A percentile compares a stretch with the other conserved stretches of the same genome.
Conservation (phyloP, 2,329 filamentous ascomycete species). For the Lasiodiplodia sp. region DNA sequence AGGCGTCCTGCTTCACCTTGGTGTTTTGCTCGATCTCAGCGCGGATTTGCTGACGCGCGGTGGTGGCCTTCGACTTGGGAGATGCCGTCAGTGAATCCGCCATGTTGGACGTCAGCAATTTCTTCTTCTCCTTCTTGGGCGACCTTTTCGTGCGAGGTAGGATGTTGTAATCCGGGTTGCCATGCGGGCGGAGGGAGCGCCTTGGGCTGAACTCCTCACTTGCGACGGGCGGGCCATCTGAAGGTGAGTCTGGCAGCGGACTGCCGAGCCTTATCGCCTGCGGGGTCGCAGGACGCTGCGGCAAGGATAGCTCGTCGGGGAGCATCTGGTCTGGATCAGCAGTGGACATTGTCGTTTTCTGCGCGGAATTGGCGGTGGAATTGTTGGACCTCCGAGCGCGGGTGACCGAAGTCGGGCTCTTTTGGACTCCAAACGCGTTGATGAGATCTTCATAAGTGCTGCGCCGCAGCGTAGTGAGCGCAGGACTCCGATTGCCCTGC, state of each 20-base stretch:
- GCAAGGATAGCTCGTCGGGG: not conserved
- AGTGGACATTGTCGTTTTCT: not conserved
- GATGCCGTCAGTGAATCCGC: constrained; percentile 22
- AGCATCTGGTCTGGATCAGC: not conserved
- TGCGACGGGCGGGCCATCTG: not conserved
- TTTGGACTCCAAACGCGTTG: constrained; percentile 37
- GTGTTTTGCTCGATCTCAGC: constrained; percentile 52
- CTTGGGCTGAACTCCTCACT: not conserved
- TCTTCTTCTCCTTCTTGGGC: constrained; percentile 30
- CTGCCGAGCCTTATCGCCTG: too few relatives aligned
- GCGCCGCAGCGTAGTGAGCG: not conserved
- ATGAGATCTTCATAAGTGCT: constrained; percentile 1
- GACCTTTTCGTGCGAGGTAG: not conserved
- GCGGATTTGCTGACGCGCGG: constrained; percentile 50
- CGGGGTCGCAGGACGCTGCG: not conserved
- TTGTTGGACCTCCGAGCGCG: constrained; percentile 32
- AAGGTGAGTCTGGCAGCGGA: not conserved
- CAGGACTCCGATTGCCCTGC: not conserved
- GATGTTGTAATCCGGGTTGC: not conserved
- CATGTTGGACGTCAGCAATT: constrained; percentile 44
- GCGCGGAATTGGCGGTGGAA: not conserved
- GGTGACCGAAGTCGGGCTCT: constrained; percentile 42
- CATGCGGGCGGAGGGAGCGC: not conserved
- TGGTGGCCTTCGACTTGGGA: constrained; percentile 38
- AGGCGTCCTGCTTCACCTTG: constrained; percentile 55